These are phyloP conservation scores for Cinnamomum chago DNA, from an alignment of 164 flowering plant genomes.

Conservation along the genomic window DNA sequence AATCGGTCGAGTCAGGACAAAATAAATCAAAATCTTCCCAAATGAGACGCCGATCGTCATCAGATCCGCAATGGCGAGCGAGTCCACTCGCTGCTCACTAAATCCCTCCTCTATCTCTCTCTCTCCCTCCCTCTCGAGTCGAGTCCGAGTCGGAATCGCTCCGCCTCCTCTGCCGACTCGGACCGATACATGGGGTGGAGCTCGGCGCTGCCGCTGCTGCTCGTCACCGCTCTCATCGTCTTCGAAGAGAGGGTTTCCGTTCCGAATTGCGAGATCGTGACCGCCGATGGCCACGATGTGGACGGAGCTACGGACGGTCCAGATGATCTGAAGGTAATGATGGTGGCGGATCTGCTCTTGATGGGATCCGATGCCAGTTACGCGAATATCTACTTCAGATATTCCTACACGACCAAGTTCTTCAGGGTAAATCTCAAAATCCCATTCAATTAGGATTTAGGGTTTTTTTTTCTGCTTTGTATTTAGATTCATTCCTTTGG, in stretches of 20 bases:
- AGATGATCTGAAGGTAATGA: constrained; percentile 58
- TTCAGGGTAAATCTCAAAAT: constrained; percentile 36
- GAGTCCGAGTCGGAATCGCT: too few relatives aligned
- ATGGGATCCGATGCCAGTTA: constrained; percentile 54
- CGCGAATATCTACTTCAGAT: constrained; percentile 37
- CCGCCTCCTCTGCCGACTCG: background rate
- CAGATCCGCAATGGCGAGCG: too few relatives aligned
- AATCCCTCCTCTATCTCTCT: too few relatives aligned
- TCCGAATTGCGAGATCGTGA: constrained; percentile 44
- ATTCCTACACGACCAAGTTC: constrained; percentile 52
- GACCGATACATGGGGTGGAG: constrained; percentile 16
- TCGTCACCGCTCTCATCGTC: constrained; percentile 17
- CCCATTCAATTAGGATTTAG: background rate
- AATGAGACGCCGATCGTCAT: too few relatives aligned
- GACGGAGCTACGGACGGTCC: constrained; percentile 1
- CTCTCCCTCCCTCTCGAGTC: too few relatives aligned
- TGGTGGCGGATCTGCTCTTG: constrained; percentile 54
- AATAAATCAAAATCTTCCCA: too few relatives aligned
- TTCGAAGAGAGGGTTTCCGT: constrained; percentile 43
- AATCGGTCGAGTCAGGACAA: too few relatives aligned
- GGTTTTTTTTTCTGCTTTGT: background rate
- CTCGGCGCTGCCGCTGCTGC: constrained; percentile 18
- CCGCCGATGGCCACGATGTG: constrained; percentile 5
- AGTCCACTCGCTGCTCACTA: too few relatives aligned
- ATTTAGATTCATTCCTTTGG: background rate